Evolutionary conservation across 1,139 yeast species (phyloP).

Genomic region (Yamadazyma dushanensis): DNA sequence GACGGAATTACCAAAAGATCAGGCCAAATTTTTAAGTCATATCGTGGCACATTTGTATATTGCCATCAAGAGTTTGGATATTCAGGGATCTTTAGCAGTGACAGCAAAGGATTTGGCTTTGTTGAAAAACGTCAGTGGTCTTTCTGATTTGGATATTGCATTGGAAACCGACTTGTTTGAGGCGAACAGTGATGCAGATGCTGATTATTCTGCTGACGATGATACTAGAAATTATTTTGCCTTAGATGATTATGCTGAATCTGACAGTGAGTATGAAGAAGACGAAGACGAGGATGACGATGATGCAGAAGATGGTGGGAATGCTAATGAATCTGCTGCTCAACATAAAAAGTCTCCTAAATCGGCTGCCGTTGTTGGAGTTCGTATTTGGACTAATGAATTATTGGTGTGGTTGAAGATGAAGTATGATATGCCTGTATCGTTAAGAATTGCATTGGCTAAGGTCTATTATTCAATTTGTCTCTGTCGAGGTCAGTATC

Average conservation of each 20-base stretch:
- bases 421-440: conserved; percentile 80
- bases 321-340: conserved; percentile 31
- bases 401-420: conserved; percentile 75
- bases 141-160: conserved; percentile 52
- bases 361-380: conserved; percentile 72
- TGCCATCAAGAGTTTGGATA: conserved; percentile 73
- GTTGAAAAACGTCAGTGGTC: conserved; percentile 29
- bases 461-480: conserved; percentile 73
- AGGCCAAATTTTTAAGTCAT: conserved; percentile 73
- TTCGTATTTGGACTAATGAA: conserved; percentile 88
- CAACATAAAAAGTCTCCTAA: conserved; percentile 62
- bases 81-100: conserved; percentile 70
- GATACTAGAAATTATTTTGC: conserved; percentile 21
- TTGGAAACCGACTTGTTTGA: conserved; percentile 54
- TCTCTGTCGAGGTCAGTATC: conserved; percentile 71
- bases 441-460: conserved; percentile 61
- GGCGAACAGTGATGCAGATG: conserved; percentile 16
- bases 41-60: conserved; percentile 78
- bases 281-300: conserved; percentile 37
- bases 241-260: conserved; percentile 24
- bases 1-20: conserved; percentile 68
- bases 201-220: conserved; percentile 20
- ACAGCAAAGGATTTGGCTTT: conserved; percentile 61
- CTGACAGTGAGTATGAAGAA: conserved; percentile 32
- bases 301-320: conserved; percentile 26